Percentiles rank a stretch among this genome's conserved stretches.
These are phyloP conservation scores for Poa annua DNA, from an alignment of 176 grass and related monocot species.

Conservation along the genomic window DNA sequence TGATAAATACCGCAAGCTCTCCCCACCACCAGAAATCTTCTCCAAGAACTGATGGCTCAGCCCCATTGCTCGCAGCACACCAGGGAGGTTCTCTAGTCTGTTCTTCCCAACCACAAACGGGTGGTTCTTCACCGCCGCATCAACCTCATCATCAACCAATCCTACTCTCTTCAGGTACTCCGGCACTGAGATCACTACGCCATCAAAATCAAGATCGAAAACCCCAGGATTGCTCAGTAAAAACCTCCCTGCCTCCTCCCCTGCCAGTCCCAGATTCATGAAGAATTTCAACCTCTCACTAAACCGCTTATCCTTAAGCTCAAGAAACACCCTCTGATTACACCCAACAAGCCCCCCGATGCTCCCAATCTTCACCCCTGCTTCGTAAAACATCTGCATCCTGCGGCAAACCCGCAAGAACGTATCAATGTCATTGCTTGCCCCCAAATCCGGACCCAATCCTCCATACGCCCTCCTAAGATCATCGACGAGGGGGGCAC, in stretches of 20 bases:
- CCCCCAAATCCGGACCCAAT: conserved; percentile 40
- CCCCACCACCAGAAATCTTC: conserved; percentile 49
- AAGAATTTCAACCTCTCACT: conserved; percentile 68
- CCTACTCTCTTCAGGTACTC: conserved; percentile 61
- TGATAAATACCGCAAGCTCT: conserved; percentile 49
- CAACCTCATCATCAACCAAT: conserved; percentile 44
- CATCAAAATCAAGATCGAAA: conserved; percentile 67
- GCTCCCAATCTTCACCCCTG: conserved; percentile 55
- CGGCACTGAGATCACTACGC: conserved; percentile 62
- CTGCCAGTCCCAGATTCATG: conserved; percentile 59
- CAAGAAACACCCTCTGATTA: conserved; percentile 65
- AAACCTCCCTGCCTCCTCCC: conserved; percentile 57
- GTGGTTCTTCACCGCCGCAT: conserved; percentile 36
- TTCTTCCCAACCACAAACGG: conserved; percentile 80
- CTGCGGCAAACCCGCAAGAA: conserved; percentile 62
- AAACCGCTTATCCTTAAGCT: conserved; percentile 54
- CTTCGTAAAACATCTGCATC: conserved; percentile 71
- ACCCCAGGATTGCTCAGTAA: conserved; percentile 57
- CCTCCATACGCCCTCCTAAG: conserved; percentile 46
- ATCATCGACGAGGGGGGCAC: conserved; percentile 55
- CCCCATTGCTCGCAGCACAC: conserved; percentile 58
- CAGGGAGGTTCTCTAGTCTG: conserved; percentile 65
- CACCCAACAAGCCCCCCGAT: conserved; percentile 57
- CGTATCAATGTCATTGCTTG: conserved; percentile 69
- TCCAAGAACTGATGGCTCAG: conserved; percentile 56